Conservation (phyloP, 441 rosid species). For the Erysimum pusillum region DNA sequence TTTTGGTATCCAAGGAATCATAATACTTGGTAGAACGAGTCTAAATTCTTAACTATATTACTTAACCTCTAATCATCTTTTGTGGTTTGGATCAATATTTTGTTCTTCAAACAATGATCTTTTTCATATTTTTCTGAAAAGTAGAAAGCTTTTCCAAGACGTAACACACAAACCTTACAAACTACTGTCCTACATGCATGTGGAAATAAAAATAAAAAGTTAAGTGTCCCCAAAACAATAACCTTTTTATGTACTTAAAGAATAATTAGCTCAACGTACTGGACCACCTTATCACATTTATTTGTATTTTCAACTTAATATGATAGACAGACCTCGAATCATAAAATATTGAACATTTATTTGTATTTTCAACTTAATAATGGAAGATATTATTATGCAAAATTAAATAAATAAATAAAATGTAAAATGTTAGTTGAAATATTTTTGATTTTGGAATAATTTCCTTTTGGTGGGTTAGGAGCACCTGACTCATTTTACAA, state of each 20-base stretch:
- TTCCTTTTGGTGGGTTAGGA: slow-evolving; percentile 40
- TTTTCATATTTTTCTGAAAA: slow-evolving; percentile 34
- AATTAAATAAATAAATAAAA: neutral
- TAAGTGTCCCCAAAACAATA: slow-evolving; percentile 21
- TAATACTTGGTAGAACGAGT: neutral
- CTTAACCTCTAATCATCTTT: neutral
- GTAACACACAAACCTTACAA: slow-evolving; percentile 34
- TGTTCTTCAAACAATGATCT: slow-evolving; percentile 10
- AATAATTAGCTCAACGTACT: slow-evolving; percentile 12
- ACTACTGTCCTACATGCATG: slow-evolving; percentile 41
- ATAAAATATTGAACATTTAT: neutral
- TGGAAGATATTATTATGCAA: slow-evolving; percentile 4
- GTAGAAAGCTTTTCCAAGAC: slow-evolving; percentile 37
- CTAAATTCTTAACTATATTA: neutral
- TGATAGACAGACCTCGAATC: slow-evolving; percentile 22
- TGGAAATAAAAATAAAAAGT: slow-evolving; percentile 27
- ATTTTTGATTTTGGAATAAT: slow-evolving; percentile 33
- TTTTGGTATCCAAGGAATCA: neutral
- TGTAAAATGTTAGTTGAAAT: slow-evolving; percentile 31
- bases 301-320: no score
- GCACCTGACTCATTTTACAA: slow-evolving; percentile 38
- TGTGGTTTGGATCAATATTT: slow-evolving; percentile 17
- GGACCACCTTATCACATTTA: no score
- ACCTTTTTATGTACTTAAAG: slow-evolving; percentile 16
- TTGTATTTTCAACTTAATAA: slow-evolving; percentile 24